Conservation (phyloP, 768 basidiomycete species). For the Clathrus columnatus region DNA sequence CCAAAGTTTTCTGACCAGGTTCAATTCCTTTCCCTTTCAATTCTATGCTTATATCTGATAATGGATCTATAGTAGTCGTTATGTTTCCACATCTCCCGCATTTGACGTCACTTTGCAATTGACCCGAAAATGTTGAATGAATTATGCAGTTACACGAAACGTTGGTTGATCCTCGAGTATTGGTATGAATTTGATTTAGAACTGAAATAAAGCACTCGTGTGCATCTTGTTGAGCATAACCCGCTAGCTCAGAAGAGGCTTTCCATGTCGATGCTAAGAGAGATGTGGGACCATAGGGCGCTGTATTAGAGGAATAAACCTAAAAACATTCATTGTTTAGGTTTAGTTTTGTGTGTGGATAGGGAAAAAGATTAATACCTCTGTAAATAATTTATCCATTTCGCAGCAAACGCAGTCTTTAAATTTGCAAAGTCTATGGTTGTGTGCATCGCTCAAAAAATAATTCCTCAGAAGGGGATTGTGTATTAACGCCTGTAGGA, state of each 20-base stretch:
- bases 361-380: conserved; percentile 33
- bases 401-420: conserved; percentile 84
- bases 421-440: conserved; percentile 55
- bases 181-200: conserved; percentile 80
- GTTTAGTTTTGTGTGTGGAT: not conserved
- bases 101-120: conserved; percentile 79
- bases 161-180: conserved; percentile 64
- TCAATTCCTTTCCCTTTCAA: conserved; percentile 49
- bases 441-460: conserved; percentile 88
- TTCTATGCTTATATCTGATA: conserved; percentile 86
- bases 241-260: conserved; percentile 68
- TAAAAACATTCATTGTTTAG: conserved; percentile 13
- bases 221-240: conserved; percentile 91
- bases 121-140: conserved; percentile 83
- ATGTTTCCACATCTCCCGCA: conserved; percentile 79
- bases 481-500: conserved; percentile 81
- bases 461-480: conserved; percentile 86
- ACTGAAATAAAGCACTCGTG: conserved; percentile 82
- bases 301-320: conserved; percentile 38
- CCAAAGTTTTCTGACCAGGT: conserved; percentile 51
- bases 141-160: conserved; percentile 84
- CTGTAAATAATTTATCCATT: conserved; percentile 80
- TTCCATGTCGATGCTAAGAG: conserved; percentile 84
- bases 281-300: conserved; percentile 71
- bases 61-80: conserved; percentile 77